phyloP scores from a whole-genome alignment of 2,329 filamentous ascomycete species.

The Phyllosticta citrichinensis region DNA sequence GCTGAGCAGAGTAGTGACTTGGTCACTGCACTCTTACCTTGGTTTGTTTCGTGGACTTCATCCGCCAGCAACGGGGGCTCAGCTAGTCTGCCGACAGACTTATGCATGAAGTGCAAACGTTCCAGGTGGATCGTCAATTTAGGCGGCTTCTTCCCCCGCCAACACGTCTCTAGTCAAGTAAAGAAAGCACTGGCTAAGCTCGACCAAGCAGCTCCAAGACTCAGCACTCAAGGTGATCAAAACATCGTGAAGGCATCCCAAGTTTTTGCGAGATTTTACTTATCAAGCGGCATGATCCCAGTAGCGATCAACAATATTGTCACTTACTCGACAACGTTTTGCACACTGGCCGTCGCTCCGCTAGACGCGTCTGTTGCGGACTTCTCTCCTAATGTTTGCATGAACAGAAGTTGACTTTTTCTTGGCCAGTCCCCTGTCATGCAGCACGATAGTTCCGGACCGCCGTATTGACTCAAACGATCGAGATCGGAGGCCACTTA shows the following conservation, averaged over 20 bases:
- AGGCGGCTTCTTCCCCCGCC: background rate
- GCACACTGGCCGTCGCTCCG: background rate
- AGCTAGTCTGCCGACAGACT: background rate
- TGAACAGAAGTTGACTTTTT: background rate
- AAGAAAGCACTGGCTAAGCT: background rate
- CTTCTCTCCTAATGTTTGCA: background rate
- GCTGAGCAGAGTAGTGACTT: background rate
- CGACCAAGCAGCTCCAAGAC: background rate
- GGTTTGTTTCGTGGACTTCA: background rate
- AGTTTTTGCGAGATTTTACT: background rate
- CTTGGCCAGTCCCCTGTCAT: background rate
- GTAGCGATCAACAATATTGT: background rate
- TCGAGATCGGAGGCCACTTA: background rate
- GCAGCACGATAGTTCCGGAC: background rate
- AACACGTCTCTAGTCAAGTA: background rate
- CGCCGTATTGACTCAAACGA: background rate
- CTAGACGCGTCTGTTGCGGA: background rate
- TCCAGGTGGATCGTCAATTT: background rate
- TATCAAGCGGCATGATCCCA: background rate
- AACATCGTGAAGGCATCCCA: background rate
- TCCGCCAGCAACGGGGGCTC: background rate
- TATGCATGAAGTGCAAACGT: background rate
- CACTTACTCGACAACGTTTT: background rate
- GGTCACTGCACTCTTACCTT: background rate
- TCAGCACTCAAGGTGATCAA: background rate